Evolutionary conservation across 192 early-diverging fungal genomes (phyloP).

Genomic region (Backusella sp.): DNA sequence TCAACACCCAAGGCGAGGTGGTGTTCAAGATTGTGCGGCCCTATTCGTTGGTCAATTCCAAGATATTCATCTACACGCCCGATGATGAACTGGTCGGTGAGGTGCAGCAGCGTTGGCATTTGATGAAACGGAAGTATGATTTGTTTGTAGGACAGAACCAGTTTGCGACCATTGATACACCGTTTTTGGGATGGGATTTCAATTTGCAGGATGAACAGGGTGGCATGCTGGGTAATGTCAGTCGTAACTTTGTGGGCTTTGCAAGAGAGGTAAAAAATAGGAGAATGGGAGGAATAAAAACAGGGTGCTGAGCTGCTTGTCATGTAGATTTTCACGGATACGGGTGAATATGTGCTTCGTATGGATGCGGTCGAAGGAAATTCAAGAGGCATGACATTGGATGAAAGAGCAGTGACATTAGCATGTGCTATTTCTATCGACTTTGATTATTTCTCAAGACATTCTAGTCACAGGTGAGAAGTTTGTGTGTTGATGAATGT

Average conservation of each 20-base stretch:
- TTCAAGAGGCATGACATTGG: conserved; percentile 59
- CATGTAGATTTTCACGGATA: conserved; percentile 73
- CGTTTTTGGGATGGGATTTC: conserved; percentile 83
- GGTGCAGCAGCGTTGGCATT: conserved; percentile 86
- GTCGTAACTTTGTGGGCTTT: conserved; percentile 82
- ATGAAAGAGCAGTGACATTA: conserved; percentile 79
- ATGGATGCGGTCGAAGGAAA: conserved; percentile 59
- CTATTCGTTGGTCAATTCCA: conserved; percentile 77
- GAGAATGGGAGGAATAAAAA: too few relatives aligned
- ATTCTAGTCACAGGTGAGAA: conserved; percentile 16
- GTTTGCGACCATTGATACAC: conserved; percentile 71
- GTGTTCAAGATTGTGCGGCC: conserved; percentile 69
- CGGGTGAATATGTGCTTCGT: conserved; percentile 78
- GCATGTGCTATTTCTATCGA: conserved; percentile 80
- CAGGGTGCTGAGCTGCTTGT: too few relatives aligned
- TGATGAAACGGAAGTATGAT: conserved; percentile 78
- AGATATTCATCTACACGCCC: conserved; percentile 62
- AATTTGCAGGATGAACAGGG: conserved; percentile 57
- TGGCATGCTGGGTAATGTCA: conserved; percentile 57
- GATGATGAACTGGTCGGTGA: conserved; percentile 71
- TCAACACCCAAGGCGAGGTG: conserved; percentile 70
- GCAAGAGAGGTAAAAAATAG: conserved; percentile 51
- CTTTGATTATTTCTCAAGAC: conserved; percentile 19
- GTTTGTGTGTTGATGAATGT: not conserved
- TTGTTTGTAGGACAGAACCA: conserved; percentile 63